Evolutionary conservation across 345 rosid genomes (phyloP).

Genomic region (Carallia pectinifolia): DNA sequence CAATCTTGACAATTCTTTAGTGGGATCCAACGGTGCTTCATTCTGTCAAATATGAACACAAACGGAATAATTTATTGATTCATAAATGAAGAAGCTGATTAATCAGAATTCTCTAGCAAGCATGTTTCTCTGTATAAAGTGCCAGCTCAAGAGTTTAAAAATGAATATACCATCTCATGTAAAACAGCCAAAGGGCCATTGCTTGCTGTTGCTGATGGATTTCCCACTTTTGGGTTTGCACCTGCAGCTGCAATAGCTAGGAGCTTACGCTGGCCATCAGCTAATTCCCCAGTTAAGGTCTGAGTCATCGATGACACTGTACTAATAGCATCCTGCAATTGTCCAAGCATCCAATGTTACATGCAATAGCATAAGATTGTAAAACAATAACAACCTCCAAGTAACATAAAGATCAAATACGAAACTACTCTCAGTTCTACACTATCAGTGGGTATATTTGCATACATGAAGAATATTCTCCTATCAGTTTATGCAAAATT

Average conservation of each 20-base stretch:
- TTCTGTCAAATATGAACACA: constrained; percentile 33
- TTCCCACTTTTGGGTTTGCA: constrained; percentile 49
- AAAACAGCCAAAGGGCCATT: constrained; percentile 61
- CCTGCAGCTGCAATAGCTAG: constrained; percentile 67
- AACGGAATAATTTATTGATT: neutral
- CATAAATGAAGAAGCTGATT: neutral
- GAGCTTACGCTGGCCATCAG: constrained; percentile 71
- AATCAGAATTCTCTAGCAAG: neutral
- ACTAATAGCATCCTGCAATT: constrained; percentile 70
- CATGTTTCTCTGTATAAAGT: neutral
- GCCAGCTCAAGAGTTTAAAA: neutral
- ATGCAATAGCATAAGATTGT: neutral
- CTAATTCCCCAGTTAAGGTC: constrained; percentile 72
- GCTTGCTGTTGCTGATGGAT: constrained; percentile 47
- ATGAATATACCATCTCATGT: constrained; percentile 56
- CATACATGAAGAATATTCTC: neutral
- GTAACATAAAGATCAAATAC: too few species aligned
- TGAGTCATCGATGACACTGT: constrained; percentile 68
- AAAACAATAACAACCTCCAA: neutral
- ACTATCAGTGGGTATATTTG: neutral
- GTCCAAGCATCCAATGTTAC: neutral
- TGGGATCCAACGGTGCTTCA: constrained; percentile 69
- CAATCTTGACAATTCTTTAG: constrained; percentile 65
- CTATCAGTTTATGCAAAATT: neutral
- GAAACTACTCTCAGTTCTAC: too few species aligned